Evolutionary conservation across 2,329 filamentous ascomycete species (phyloP).

Genomic region (Cercospora zeae-maydis): DNA sequence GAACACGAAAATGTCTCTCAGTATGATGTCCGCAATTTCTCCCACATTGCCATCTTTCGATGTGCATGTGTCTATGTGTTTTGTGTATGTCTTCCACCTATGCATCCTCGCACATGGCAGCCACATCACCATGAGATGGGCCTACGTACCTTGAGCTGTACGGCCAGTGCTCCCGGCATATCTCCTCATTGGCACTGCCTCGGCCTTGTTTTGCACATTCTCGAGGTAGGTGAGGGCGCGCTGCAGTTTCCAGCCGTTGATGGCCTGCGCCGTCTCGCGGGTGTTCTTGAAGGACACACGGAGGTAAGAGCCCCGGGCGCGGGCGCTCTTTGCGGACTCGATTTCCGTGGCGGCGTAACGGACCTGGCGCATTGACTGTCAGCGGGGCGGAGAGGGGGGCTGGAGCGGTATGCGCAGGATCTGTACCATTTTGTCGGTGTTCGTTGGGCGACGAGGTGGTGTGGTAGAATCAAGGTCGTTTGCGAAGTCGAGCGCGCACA

Average conservation of each 20-base stretch:
- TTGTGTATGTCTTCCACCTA: constrained; percentile 22
- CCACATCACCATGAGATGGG: constrained; percentile 32
- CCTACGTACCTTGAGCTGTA: constrained; percentile 88
- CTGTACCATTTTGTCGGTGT: constrained; percentile 38
- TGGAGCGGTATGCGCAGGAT: not conserved
- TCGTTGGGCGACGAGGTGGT: constrained; percentile 28
- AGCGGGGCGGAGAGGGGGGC: not conserved
- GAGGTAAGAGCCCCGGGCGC: constrained; percentile 97
- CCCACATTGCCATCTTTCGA: not conserved
- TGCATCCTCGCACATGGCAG: constrained; percentile 39
- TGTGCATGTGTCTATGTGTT: constrained; percentile 1
- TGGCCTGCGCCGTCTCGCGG: constrained; percentile 97
- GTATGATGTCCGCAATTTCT: constrained; percentile 21
- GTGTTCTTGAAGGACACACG: constrained; percentile 99
- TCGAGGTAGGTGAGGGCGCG: constrained; percentile 95
- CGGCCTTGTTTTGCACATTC: constrained; percentile 95
- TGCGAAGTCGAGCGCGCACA: not conserved
- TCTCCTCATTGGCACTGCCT: constrained; percentile 97
- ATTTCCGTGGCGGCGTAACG: constrained; percentile 94
- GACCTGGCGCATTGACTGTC: constrained; percentile 43
- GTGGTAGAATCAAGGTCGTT: not conserved
- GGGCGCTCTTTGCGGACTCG: constrained; percentile 85
- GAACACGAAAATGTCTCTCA: constrained; percentile 34
- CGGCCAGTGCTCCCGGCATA: constrained; percentile 95
- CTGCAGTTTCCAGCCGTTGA: constrained; percentile 98